Conservation (phyloP, 345 rosid genomes). For the Ricinus communis region DNA sequence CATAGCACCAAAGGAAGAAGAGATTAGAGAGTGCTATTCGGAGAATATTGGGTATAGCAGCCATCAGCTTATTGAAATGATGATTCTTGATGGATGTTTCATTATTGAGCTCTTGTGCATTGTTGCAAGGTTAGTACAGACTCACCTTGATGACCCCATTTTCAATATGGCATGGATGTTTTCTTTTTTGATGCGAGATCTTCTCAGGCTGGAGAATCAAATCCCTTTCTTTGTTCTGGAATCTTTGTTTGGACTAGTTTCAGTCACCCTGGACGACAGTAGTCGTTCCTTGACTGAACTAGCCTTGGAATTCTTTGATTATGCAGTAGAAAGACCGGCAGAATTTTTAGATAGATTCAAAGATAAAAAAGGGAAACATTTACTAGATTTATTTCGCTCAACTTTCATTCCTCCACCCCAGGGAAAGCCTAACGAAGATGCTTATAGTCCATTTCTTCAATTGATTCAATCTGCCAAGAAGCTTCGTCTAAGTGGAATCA, state of each 20-base stretch:
- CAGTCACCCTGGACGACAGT: background rate
- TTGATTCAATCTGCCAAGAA: slow-evolving; percentile 43
- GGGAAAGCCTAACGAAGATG: background rate
- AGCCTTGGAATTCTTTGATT: slow-evolving; percentile 48
- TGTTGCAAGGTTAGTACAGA: slow-evolving; percentile 34
- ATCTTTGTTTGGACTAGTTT: slow-evolving; percentile 30
- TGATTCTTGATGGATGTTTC: slow-evolving; percentile 64
- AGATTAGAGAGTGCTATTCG: slow-evolving; percentile 7
- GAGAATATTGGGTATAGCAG: background rate
- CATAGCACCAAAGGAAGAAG: background rate
- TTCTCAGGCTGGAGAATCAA: slow-evolving; percentile 60
- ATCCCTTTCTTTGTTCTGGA: slow-evolving; percentile 53
- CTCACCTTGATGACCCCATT: slow-evolving; percentile 46
- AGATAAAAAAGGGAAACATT: background rate
- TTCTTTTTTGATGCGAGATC: slow-evolving; percentile 40
- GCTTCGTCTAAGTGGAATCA: slow-evolving; percentile 47
- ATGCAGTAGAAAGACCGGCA: background rate
- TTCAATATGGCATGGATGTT: slow-evolving; percentile 52
- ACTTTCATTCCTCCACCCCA: slow-evolving; percentile 35
- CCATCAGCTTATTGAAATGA: slow-evolving; percentile 36
- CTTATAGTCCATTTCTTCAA: slow-evolving; percentile 17
- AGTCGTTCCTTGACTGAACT: slow-evolving; percentile 34
- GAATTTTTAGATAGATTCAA: background rate
- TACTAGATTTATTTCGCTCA: slow-evolving; percentile 48
- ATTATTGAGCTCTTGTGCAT: slow-evolving; percentile 51